Base-by-base conservation (phyloP, 1,284 basidiomycete species). In the Pterula multifida region DNA sequence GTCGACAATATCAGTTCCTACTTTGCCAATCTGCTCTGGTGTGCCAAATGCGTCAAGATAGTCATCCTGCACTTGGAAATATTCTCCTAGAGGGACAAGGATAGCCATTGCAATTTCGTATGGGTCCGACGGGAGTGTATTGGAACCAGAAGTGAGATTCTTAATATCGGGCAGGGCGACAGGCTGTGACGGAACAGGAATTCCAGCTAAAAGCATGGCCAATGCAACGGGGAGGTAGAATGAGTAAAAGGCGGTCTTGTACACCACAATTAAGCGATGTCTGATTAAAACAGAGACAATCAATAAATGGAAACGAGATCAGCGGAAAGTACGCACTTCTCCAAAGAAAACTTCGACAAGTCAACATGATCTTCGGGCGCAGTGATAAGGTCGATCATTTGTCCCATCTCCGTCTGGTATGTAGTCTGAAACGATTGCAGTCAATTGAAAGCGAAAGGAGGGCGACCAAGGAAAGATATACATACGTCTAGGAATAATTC, bases 11-110 rank as follows among this genome's bases (percentile, higher is more conserved):
- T 92, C 89, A 35, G 89, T 92, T 25, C 90, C 90, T 54, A 91
- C 74, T 68, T 92, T 92, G 54, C 89, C 89, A 49, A 91, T 85
- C 57, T 83, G 74, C 67, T 87, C 85, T 0, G 85, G 84, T 1
- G 81, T 75, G n/a, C 82, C 86, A 49, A 81, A 83, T 59, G 79
- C 89, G 66, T 92, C 89, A 55, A 92, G 75, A 67, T 81, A 90
- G 65, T 92, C 90, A 65, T 92, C 90, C 64, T 92, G 89, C n/a
- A 90, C 77, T 68, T 92, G 89, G 76, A 91, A 91, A 69, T 91
- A 92, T 66, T 90, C 87, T 51, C 90, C 89, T 55, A 92, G 73
- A 3, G 84, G 85, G 45, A 92, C 66, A 35, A 91, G 74, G 59
- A 92, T 88, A 50, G 76, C 72, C 48, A 81, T 69, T 3, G 89